phyloP scores from a whole-genome alignment of 345 rosid species.

The Eucalyptus viminalis region DNA sequence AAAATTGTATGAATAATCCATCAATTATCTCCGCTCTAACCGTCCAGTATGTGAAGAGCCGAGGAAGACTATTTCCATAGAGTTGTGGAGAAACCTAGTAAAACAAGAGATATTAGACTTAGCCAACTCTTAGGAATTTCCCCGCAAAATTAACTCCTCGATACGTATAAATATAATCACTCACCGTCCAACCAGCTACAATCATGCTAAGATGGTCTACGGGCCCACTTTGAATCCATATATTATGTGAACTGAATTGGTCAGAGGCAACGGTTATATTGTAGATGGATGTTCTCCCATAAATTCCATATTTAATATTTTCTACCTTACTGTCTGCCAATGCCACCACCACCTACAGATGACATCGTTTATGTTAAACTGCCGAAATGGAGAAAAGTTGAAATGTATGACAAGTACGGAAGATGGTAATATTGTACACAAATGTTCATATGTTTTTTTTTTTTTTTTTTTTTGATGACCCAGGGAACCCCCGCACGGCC shows the following conservation, averaged over 20 bases:
- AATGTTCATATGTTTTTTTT: too few relatives aligned
- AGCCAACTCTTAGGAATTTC: not conserved
- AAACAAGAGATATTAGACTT: not conserved
- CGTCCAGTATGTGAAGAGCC: not conserved
- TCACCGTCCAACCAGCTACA: not conserved
- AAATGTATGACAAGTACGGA: too few relatives aligned
- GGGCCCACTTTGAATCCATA: not conserved
- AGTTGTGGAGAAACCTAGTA: not conserved
- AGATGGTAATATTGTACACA: too few relatives aligned
- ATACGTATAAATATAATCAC: not conserved
- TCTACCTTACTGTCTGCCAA: not conserved
- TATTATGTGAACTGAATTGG: not conserved
- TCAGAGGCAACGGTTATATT: not conserved
- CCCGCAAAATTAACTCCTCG: not conserved
- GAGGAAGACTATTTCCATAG: not conserved
- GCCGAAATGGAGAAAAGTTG: not conserved
- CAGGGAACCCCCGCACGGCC: too few relatives aligned
- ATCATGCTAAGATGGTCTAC: not conserved
- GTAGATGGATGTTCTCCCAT: not conserved
- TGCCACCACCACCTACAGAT: not conserved
- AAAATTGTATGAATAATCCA: not conserved
- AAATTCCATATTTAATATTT: not conserved
- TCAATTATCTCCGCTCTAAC: not conserved
- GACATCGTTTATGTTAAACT: not conserved
- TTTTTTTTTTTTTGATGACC: too few relatives aligned